A percentile compares a stretch with the other conserved stretches of the same genome.
These are phyloP conservation scores for Penicillium lagena DNA, from an alignment of 495 filamentous ascomycete species.

Conservation along the genomic window DNA sequence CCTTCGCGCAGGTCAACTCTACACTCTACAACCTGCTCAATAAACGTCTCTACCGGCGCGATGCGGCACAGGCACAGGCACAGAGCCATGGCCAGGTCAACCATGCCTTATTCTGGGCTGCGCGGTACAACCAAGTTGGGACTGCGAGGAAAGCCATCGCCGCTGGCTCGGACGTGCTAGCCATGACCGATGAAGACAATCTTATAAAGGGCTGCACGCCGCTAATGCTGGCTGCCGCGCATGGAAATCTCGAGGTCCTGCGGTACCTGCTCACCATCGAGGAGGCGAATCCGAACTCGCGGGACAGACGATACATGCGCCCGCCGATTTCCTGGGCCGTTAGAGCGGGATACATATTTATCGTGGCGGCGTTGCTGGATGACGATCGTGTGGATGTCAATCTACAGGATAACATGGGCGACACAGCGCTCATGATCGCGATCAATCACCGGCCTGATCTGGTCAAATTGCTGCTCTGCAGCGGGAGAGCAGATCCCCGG, in stretches of 20 bases:
- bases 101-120: slow-evolving; percentile 9
- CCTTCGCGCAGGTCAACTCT: slow-evolving; percentile 7
- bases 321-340: slow-evolving; percentile 35
- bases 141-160: slow-evolving; percentile 7
- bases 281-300: slow-evolving; percentile 12
- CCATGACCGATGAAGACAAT: slow-evolving; percentile 2
- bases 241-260: slow-evolving; percentile 7
- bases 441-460: slow-evolving; percentile 2
- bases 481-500: slow-evolving; percentile 9
- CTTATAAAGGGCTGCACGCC: slow-evolving; percentile 13
- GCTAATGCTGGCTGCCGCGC: slow-evolving; percentile 11
- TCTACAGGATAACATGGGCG: slow-evolving; percentile 12
- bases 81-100: not conserved
- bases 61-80: not conserved
- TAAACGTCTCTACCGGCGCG: slow-evolving; percentile 8
- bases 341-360: slow-evolving; percentile 14
- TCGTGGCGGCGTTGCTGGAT: slow-evolving; percentile 16
- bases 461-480: slow-evolving; percentile 4
- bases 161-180: slow-evolving; percentile 10
- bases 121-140: slow-evolving; percentile 3
- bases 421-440: slow-evolving; percentile 15
- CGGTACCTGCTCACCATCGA: slow-evolving; percentile 6
- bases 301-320: slow-evolving; percentile 13
- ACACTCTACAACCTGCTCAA: slow-evolving; percentile 9
- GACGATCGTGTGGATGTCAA: slow-evolving; percentile 17